These are phyloP conservation scores for Ogataea pini DNA, from an alignment of 805 yeast genomes.

Conservation along the genomic window DNA sequence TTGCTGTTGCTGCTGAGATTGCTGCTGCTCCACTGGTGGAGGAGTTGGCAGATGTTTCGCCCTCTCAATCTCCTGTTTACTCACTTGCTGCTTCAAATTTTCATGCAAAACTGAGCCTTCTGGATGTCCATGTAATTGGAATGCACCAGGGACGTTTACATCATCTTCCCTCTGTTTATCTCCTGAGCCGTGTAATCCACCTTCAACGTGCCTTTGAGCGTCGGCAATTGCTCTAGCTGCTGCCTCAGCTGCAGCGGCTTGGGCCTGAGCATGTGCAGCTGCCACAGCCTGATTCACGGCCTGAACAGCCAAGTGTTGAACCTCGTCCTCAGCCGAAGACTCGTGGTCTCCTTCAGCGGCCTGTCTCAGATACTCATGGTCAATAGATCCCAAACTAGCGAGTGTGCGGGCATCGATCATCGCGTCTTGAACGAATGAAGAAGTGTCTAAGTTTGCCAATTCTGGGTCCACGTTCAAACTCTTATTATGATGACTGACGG, in stretches of 20 bases:
- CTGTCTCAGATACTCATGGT: constrained; percentile 34
- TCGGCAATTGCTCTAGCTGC: constrained; percentile 20
- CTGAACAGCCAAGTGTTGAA: constrained; percentile 34
- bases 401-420: constrained; percentile 67
- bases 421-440: constrained; percentile 63
- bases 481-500: constrained; percentile 5
- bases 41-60: constrained; percentile 17
- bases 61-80: background rate
- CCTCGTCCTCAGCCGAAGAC: constrained; percentile 29
- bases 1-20: background rate
- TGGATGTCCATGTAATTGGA: background rate
- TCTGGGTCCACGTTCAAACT: constrained; percentile 57
- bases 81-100: background rate
- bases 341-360: constrained; percentile 25
- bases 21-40: constrained; percentile 8
- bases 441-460: constrained; percentile 48
- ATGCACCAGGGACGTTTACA: background rate
- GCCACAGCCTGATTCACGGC: constrained; percentile 31
- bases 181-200: background rate
- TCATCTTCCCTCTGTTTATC: background rate
- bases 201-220: constrained; percentile 23
- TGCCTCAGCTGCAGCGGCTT: constrained; percentile 27
- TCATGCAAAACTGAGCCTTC: background rate
- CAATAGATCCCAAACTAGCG: constrained; percentile 44
- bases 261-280: constrained; percentile 26